Base-by-base conservation (phyloP, 345 rosid genomes). In the Tarenaya hassleriana region DNA sequence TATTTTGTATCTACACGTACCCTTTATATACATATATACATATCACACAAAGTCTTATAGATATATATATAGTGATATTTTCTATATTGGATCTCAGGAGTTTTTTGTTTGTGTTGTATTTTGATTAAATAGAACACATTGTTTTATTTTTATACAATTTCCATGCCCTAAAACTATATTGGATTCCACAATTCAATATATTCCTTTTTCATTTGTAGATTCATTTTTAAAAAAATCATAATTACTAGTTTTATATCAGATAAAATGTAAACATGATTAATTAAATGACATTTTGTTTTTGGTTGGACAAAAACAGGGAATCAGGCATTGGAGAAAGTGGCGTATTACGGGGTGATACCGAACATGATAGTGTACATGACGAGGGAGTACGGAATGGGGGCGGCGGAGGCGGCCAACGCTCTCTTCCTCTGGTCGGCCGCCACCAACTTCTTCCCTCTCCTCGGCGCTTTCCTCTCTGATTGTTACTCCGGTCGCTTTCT, bases 361-460 rank as follows among this genome's bases (percentile, higher is more conserved):
- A 84, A 73, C 63, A 84, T 87, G 94, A 75, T 79, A 42, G 8
- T 87, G 27, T 84, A 76, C 67, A 49, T 81, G 67, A 75, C 73
- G 2, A 40, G 43, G 58, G 81, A 76, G 6, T 87, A 73, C 47
- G 73, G 73, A 10, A 43, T 83, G 77, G 78, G 62, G 47, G 62
- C 74, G 8, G 55, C 75, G 0, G 21, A 39, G 13, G 89, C 68
- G 2, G 73, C 83, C 37, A 73, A 71, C 31, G 21, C 76, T 11
- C 37, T 83, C 16, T 73, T 76, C 64, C 4, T 79, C 45, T 81
- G 94, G 82, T 71, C 77, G 2, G 83, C 89, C 12, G 80, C 75
- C 27, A 48, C 69, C 48, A 69, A 67, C 61, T 74, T 83, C 59
- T 49, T 62, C 10, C 94, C 96, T n/a, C 37, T 75, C 16, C 0